Base-by-base conservation (phyloP, 768 basidiomycete species). In the Russula vinacea region DNA sequence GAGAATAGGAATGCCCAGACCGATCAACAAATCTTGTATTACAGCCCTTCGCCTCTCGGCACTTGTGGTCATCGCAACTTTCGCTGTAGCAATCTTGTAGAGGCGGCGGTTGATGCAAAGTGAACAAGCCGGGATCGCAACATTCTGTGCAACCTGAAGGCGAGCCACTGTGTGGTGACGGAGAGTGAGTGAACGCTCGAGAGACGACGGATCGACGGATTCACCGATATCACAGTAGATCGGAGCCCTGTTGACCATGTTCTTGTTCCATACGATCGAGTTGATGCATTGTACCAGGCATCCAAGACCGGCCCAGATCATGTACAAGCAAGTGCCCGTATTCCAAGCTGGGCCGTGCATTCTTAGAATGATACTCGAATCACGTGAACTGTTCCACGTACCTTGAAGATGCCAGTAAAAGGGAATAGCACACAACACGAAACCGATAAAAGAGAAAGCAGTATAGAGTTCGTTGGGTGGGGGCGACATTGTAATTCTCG, bases 321-420 rank as follows among this genome's bases (percentile, higher is more conserved):
- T 91, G 76, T 83, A 87, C 45, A 84, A 74, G 65, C 89, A 84
- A 14, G 90, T 90, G 29, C 87, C 89, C 11, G 83, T 79, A 71
- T 89, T 88, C 82, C 84, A 84, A 14, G 71, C 68, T 13, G 68
- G 3, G 4, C 5, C 10, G 13, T 24, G 14, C 11, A 24, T 5
- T 11, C 24, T 49, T 42, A 33, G 16, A 39, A 47, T 3, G 1
- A 29, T 35, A 14, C 8, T 40, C 17, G 8, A 40, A 40, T 6
- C 6, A 26, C 14, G 16, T 3, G 13, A 17, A 24, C 6, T 6
- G 1, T 56, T 39, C 24, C 9, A 63, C 62, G 10, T 49, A 71
- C 77, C 78, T 77, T 83, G 76, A 45, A 84, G 72, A 71, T 86
- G 85, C 81, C 82, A 84, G 19, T 80, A 79, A 44, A 83, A 74